Evolutionary conservation across 169 alveolate genomes (phyloP).

Genomic region (Cryptosporidium andersoni): DNA sequence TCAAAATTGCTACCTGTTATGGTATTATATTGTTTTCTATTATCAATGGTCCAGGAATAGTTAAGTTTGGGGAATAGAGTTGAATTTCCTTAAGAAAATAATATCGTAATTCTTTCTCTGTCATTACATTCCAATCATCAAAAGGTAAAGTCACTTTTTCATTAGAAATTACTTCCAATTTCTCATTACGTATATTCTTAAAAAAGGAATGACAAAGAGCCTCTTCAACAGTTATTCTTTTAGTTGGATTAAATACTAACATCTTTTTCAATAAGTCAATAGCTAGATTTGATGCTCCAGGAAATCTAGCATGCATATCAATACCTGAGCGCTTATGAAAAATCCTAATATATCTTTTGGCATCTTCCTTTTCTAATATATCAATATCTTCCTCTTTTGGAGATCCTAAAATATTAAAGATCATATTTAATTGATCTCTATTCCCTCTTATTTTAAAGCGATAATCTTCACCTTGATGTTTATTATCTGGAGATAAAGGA

Average conservation of each 20-base stretch:
- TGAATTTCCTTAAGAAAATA: slow-evolving; percentile 80
- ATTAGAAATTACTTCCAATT: slow-evolving; percentile 70
- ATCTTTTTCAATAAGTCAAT: slow-evolving; percentile 89
- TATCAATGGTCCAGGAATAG: slow-evolving; percentile 76
- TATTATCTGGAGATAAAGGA: slow-evolving; percentile 94
- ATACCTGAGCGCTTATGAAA: slow-evolving; percentile 81
- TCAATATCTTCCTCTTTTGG: slow-evolving; percentile 94
- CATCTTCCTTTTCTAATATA: slow-evolving; percentile 86
- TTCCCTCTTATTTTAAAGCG: slow-evolving; percentile 83
- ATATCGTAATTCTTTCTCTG: slow-evolving; percentile 88
- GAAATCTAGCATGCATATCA: slow-evolving; percentile 80
- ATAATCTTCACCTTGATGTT: slow-evolving; percentile 78
- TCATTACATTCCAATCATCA: slow-evolving; percentile 89
- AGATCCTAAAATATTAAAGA: slow-evolving; percentile 95
- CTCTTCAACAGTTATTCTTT: slow-evolving; percentile 90
- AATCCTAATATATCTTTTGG: slow-evolving; percentile 82
- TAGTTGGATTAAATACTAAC: slow-evolving; percentile 91
- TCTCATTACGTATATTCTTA: slow-evolving; percentile 82
- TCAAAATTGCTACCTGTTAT: background rate
- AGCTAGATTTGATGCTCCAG: slow-evolving; percentile 88
- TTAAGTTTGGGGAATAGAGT: slow-evolving; percentile 84
- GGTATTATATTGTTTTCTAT: slow-evolving; percentile 5
- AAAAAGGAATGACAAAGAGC: slow-evolving; percentile 93
- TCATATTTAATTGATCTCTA: slow-evolving; percentile 94
- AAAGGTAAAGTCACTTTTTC: slow-evolving; percentile 83